Evolutionary conservation across 768 basidiomycete species (phyloP), one percentile per base, ranked within the genome.

Genomic region (Hericium erinaceus): DNA sequence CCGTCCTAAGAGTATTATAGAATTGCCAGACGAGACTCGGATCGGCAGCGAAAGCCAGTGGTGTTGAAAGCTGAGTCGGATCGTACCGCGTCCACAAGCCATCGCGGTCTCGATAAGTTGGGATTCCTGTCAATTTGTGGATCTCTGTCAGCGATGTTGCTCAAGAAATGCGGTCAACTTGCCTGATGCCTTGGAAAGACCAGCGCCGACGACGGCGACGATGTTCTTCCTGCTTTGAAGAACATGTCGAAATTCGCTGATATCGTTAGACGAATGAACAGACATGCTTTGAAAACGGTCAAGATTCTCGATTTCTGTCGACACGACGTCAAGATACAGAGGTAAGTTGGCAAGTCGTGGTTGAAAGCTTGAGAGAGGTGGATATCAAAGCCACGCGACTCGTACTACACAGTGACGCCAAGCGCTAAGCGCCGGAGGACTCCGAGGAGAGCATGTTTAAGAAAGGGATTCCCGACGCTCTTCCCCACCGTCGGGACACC

Each of bases 171-270:
- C 33, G 33, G 33, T 33, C 33, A 33, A 56, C 68, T 38, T 55
- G 81, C 82, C 82, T 48, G 83, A 84, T 22, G 79, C 80, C 58
- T 81, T 82, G 33, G 81, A 83, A 13, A 85, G 71, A 4, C 83
- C 83, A 26, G 84, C 82, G 4, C 83, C 83, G n/a, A 74, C 73
- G 3, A 78, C 64, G 24, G 72, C 73, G 9, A 77, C 66, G 40
- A 77, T 71, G 52, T 68, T 65, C 59, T 72, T 74, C 13, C 52
- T 57, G n/a, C 40, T 54, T 20, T 50, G 46, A 8, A 61, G 37
- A 10, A 58, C n/a, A 20, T 56, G 39, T 20, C 48, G 51, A 50
- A 61, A 61, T 15, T 55, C 44, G 16, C 26, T 26, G 44, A 61
- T 61, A 22, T 58, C 56, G 16, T 48, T 11, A 39, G 60, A 56